Evolutionary conservation across 2,329 filamentous ascomycete species (phyloP).

Genomic region (Penicillium sp.): DNA sequence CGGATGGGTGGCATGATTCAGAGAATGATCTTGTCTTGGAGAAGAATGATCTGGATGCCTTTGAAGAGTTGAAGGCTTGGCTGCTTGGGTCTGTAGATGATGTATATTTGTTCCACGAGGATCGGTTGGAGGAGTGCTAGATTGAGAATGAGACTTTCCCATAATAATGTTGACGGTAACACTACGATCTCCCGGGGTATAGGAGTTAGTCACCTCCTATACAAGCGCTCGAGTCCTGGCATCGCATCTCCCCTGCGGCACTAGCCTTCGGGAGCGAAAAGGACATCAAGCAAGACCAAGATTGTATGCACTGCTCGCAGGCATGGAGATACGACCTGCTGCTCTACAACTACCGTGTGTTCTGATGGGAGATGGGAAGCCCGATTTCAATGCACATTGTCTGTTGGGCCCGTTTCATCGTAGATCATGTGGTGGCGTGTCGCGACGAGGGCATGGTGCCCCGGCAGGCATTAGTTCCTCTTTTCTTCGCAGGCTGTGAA

Average conservation of each 20-base stretch:
- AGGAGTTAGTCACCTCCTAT: no score
- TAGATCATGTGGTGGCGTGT: neutral
- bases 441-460: neutral
- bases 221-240: neutral
- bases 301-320: neutral
- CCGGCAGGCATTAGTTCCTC: neutral
- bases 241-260: neutral
- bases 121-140: neutral
- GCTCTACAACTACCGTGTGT: neutral
- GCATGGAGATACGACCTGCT: neutral
- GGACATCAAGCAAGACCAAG: neutral
- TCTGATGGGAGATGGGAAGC: neutral
- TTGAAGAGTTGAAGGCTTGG: neutral
- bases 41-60: neutral
- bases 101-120: neutral
- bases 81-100: neutral
- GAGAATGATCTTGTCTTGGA: neutral
- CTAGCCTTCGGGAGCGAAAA: neutral
- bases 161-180: neutral
- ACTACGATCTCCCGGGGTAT: no score
- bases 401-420: neutral
- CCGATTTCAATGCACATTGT: neutral
- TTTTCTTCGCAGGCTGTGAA: neutral
- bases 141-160: neutral
- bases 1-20: neutral